A percentile compares a stretch with the other conserved stretches of the same genome.
Conservation (phyloP, 1,139 yeast genomes). For the Debaryomyces subglobosus region DNA sequence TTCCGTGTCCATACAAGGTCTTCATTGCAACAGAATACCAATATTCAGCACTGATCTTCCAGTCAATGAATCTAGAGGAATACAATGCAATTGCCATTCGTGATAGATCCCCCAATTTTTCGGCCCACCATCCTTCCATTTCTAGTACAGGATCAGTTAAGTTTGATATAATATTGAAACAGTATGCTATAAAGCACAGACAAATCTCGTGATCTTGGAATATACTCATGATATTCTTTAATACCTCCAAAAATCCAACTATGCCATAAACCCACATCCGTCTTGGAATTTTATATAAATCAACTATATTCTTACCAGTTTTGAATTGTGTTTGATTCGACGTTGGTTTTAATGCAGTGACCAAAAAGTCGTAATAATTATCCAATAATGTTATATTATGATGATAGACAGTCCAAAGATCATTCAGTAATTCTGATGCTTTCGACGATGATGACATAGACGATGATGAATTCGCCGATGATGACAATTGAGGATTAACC, state of each 20-base stretch:
- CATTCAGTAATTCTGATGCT: constrained; percentile 59
- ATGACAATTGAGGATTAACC: constrained; percentile 21
- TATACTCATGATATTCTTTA: constrained; percentile 69
- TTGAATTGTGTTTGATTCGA: constrained; percentile 55
- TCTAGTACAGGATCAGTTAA: constrained; percentile 55
- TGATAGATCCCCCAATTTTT: constrained; percentile 75
- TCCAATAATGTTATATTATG: constrained; percentile 66
- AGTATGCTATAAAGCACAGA: constrained; percentile 50
- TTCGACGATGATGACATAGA: constrained; percentile 25
- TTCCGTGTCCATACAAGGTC: constrained; percentile 77
- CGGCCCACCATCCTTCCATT: constrained; percentile 78
- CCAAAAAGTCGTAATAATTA: constrained; percentile 69
- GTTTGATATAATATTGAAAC: constrained; percentile 55
- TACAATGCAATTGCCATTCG: constrained; percentile 84
- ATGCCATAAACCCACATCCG: constrained; percentile 85
- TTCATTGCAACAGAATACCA: constrained; percentile 77
- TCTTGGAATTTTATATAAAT: constrained; percentile 73
- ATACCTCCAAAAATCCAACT: constrained; percentile 75
- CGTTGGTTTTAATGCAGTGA: constrained; percentile 68
- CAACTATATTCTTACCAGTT: constrained; percentile 75
- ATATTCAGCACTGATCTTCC: constrained; percentile 77
- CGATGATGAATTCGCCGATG: constrained; percentile 22
- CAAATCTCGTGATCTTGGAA: constrained; percentile 54
- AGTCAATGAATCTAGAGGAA: constrained; percentile 75
- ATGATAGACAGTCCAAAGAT: constrained; percentile 72